Evolutionary conservation across 257 asterid genomes (phyloP).

Genomic region (Schizonepeta tenuifolia): DNA sequence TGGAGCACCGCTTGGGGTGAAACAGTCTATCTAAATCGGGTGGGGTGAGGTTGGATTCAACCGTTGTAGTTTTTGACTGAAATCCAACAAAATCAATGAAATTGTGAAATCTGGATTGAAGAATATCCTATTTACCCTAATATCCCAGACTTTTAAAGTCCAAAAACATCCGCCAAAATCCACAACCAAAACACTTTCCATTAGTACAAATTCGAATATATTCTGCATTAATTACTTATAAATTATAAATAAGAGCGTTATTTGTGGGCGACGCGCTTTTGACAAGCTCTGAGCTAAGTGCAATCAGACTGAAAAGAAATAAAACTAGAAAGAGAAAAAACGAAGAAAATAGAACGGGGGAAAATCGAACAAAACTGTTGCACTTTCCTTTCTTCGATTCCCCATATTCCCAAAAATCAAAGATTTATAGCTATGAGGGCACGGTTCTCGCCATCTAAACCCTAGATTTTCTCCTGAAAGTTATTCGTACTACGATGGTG

Average conservation of each 20-base stretch:
- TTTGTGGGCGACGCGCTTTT: neutral
- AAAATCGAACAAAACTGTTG: constrained; percentile 30
- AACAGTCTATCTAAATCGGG: too few species aligned
- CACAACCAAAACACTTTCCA: too few species aligned
- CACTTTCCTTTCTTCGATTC: constrained; percentile 35
- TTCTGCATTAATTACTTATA: too few species aligned
- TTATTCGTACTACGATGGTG: constrained; percentile 49
- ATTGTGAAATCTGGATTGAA: too few species aligned
- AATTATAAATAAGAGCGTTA: neutral
- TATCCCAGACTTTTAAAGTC: too few species aligned
- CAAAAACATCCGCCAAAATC: too few species aligned
- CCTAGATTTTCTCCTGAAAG: constrained; percentile 43
- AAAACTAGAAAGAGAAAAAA: neutral
- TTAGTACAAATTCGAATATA: too few species aligned
- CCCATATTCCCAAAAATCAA: constrained; percentile 6
- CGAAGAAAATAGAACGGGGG: constrained; percentile 23
- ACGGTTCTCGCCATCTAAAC: constrained; percentile 37
- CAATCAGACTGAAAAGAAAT: neutral
- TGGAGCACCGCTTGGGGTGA: too few species aligned
- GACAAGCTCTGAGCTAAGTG: neutral
- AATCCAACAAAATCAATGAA: too few species aligned
- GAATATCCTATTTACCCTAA: too few species aligned
- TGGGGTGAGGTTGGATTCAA: too few species aligned
- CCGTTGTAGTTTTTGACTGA: too few species aligned
- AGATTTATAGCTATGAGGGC: constrained; percentile 40